Percentiles rank a stretch among this genome's conserved stretches.
Evolutionary conservation across 495 filamentous ascomycete genomes (phyloP).

Genomic region (Xylona heveae): DNA sequence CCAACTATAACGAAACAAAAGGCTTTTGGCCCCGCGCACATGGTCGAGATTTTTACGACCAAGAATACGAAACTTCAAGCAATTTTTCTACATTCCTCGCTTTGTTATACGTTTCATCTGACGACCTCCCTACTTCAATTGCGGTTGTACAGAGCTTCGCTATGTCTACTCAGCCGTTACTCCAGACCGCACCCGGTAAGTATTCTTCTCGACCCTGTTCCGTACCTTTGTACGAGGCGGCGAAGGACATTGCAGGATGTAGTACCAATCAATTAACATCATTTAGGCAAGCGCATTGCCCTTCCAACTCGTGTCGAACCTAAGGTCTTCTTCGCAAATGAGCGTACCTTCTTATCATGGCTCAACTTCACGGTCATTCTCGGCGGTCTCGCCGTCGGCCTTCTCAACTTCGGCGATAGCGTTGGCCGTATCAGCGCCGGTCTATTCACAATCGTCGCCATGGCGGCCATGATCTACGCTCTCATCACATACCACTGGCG

Average conservation of each 20-base stretch:
- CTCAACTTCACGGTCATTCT: constrained; percentile 98
- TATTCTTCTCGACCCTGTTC: constrained; percentile 2
- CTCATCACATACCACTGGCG: constrained; percentile 92
- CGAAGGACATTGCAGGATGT: no score
- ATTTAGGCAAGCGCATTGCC: constrained; percentile 87
- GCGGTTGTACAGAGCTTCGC: constrained; percentile 3
- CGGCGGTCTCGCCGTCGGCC: constrained; percentile 81
- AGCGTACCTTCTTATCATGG: constrained; percentile 97
- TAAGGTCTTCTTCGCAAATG: constrained; percentile 99
- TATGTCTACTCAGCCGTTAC: constrained; percentile 94
- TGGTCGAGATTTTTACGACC: no score
- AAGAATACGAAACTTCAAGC: no score
- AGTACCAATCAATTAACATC: no score
- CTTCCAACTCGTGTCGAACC: constrained; percentile 95
- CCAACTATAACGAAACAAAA: no score
- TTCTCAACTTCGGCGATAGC: constrained; percentile 93
- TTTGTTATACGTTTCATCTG: not conserved
- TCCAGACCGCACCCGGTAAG: constrained; percentile 69
- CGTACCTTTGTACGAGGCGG: not conserved
- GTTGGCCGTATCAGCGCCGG: constrained; percentile 80
- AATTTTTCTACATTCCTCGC: no score
- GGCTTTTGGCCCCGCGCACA: no score
- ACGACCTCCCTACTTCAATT: constrained; percentile 2
- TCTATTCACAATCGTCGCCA: constrained; percentile 84
- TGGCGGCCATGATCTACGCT: constrained; percentile 91